Percentiles rank a stretch among this genome's conserved stretches.
Conservation (phyloP, 2,329 filamentous ascomycete genomes). For the Chaetomium strumarium region DNA sequence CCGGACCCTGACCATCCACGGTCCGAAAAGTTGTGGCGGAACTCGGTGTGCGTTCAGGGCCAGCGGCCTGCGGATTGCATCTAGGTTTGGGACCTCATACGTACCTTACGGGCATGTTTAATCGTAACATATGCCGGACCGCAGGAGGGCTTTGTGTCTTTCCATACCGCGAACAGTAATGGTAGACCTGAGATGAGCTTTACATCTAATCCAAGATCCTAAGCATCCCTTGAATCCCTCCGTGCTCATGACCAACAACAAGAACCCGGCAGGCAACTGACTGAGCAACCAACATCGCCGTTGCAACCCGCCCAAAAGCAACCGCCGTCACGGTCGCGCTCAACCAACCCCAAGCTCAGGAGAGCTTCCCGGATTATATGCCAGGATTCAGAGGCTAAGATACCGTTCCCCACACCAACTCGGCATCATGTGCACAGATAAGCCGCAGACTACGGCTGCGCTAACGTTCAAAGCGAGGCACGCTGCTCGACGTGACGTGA, state of each 20-base stretch:
- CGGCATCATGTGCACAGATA: background rate
- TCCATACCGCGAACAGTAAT: background rate
- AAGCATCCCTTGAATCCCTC: background rate
- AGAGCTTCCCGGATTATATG: background rate
- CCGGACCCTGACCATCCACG: conserved; percentile 2
- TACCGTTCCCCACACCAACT: background rate
- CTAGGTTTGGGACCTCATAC: conserved; percentile 2
- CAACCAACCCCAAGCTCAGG: background rate
- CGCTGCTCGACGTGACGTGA: background rate
- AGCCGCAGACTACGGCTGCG: background rate
- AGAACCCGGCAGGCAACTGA: conserved; percentile 13
- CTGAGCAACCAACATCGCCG: conserved; percentile 8
- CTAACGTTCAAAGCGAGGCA: background rate
- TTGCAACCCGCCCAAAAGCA: conserved; percentile 1
- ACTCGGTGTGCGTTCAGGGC: background rate
- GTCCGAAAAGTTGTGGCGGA: background rate
- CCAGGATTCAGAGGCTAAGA: background rate
- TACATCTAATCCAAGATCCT: background rate
- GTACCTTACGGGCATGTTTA: no score
- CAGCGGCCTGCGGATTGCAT: conserved; percentile 2
- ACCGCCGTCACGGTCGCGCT: background rate
- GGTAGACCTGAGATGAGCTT: background rate
- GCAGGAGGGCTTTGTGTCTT: background rate
- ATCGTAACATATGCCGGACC: conserved; percentile 5
- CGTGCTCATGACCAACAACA: conserved; percentile 2